phyloP scores from a whole-genome alignment of 108 stramenopile species.

The Cyclotella cryptica region DNA sequence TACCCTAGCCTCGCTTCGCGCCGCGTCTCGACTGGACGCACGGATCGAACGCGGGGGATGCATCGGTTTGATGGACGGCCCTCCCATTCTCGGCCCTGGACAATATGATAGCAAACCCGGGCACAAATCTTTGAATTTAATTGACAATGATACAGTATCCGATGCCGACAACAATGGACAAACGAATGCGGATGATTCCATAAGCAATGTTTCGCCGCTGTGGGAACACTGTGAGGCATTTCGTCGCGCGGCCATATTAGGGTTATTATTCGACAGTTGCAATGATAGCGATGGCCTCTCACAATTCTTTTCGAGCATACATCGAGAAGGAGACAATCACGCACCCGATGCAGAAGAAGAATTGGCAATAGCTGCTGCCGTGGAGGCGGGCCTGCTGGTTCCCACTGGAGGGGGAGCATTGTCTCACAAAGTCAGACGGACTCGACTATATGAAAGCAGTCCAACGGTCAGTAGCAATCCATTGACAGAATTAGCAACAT shows the following conservation, averaged over 20 bases:
- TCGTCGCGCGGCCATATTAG: conserved; percentile 63
- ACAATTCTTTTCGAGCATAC: conserved; percentile 16
- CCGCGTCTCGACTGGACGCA: conserved; percentile 61
- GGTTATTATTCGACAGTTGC: conserved; percentile 39
- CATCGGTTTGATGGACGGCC: conserved; percentile 83
- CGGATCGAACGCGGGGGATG: conserved; percentile 57
- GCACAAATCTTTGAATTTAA: background rate
- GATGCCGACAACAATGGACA: conserved; percentile 9
- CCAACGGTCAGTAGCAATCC: conserved; percentile 21
- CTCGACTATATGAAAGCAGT: background rate
- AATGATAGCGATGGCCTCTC: conserved; percentile 15
- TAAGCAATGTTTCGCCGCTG: conserved; percentile 52
- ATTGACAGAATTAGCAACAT: conserved; percentile 24
- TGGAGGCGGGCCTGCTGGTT: conserved; percentile 40
- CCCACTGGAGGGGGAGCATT: conserved; percentile 18
- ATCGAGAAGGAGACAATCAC: conserved; percentile 14
- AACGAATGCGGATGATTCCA: background rate
- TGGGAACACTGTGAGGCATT: conserved; percentile 74
- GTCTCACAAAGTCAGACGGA: background rate
- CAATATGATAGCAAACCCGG: background rate
- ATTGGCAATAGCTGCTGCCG: conserved; percentile 29
- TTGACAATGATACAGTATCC: conserved; percentile 1
- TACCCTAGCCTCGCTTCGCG: conserved; percentile 71
- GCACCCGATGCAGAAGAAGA: conserved; percentile 23
- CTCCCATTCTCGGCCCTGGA: conserved; percentile 57